These are phyloP conservation scores for Solanum tacnaense DNA, from an alignment of 257 asterid species.

Conservation along the genomic window DNA sequence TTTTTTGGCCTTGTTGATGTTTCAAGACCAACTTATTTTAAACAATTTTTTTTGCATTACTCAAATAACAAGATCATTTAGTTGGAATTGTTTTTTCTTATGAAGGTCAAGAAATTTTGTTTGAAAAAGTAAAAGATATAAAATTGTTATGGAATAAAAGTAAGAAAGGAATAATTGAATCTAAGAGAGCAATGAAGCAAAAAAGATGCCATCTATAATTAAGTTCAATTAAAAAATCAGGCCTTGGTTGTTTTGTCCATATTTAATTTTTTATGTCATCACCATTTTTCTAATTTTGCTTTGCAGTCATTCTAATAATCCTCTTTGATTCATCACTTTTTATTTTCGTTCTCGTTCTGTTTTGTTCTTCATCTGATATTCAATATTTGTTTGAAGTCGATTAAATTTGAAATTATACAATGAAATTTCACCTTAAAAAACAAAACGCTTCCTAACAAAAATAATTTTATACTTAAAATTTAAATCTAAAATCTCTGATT, in stretches of 20 bases:
- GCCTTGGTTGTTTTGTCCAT: not conserved
- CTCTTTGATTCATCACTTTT: not conserved
- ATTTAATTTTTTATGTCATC: not conserved
- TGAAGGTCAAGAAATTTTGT: not conserved
- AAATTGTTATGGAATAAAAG: not conserved
- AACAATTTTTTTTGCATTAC: not conserved
- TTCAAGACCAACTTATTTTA: not conserved
- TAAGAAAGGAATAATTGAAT: not conserved
- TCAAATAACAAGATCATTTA: not conserved
- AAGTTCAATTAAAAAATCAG: not conserved
- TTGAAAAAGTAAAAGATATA: not conserved
- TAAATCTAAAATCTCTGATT: accelerated
- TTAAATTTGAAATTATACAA: accelerated
- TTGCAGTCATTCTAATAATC: not conserved
- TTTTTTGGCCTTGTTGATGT: not conserved
- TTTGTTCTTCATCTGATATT: not conserved
- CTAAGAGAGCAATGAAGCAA: not conserved
- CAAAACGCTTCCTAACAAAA: accelerated
- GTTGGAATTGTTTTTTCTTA: not conserved
- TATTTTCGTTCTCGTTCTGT: not conserved
- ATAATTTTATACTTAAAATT: not conserved
- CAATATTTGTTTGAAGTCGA: not conserved
- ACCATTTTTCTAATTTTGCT: not conserved
- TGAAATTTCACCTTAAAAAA: accelerated
- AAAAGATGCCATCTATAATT: not conserved